phyloP scores from a whole-genome alignment of 129 eudicot species.

The Dittrichia graveolens region DNA sequence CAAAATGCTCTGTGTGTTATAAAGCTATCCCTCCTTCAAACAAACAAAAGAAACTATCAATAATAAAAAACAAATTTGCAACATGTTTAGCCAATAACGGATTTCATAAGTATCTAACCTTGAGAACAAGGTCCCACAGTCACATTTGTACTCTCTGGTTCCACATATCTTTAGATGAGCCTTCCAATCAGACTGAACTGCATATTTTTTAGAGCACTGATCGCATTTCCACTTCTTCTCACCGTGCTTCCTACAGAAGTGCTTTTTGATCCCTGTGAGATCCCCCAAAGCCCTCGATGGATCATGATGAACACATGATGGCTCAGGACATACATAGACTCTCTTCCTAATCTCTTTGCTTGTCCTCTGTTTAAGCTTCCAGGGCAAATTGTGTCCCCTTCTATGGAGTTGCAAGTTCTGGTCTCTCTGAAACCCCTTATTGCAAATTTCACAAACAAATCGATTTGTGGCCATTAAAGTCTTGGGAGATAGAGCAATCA shows the following conservation, averaged over 20 bases:
- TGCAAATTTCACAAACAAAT: slow-evolving; percentile 94
- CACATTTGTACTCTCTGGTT: slow-evolving; percentile 89
- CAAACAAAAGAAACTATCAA: slow-evolving; percentile 22
- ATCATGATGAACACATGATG: slow-evolving; percentile 86
- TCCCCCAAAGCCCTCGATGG: slow-evolving; percentile 94
- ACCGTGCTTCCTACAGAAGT: slow-evolving; percentile 92
- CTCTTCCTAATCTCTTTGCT: slow-evolving; percentile 77
- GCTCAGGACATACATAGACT: slow-evolving; percentile 95
- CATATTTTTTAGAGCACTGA: slow-evolving; percentile 89
- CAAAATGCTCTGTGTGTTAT: slow-evolving; percentile 95
- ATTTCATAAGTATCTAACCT: slow-evolving; percentile 45
- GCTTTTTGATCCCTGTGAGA: slow-evolving; percentile 96
- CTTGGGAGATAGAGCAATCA: slow-evolving; percentile 90
- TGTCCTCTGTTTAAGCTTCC: slow-evolving; percentile 92
- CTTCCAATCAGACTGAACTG: slow-evolving; percentile 97
- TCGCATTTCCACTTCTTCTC: slow-evolving; percentile 99
- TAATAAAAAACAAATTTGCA: neutral
- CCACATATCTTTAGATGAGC: slow-evolving; percentile 97
- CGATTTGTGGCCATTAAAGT: slow-evolving; percentile 91
- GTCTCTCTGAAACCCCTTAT: slow-evolving; percentile 94
- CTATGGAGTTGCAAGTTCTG: slow-evolving; percentile 95
- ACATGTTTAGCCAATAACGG: slow-evolving; percentile 1
- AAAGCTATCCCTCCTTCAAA: slow-evolving; percentile 92
- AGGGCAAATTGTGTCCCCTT: slow-evolving; percentile 95
- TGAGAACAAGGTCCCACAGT: slow-evolving; percentile 90